These are phyloP conservation scores for Porphyrellus sp. DNA, from an alignment of 1,284 basidiomycete genomes.

Conservation along the genomic window DNA sequence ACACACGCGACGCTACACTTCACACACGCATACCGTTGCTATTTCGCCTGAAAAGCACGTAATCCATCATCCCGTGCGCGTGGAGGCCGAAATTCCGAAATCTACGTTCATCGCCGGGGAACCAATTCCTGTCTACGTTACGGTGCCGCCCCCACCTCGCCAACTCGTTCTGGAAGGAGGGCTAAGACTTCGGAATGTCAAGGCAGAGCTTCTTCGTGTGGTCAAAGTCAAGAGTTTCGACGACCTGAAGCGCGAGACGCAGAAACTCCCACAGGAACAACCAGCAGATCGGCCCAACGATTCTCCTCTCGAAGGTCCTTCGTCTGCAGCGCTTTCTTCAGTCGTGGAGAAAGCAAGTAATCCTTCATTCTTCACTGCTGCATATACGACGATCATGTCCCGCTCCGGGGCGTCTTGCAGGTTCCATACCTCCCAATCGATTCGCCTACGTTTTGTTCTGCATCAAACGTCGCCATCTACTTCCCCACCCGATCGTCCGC, in stretches of 20 bases:
- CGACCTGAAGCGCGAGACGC: constrained; percentile 33
- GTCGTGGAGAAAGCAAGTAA: constrained; percentile 32
- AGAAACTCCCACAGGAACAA: constrained; percentile 25
- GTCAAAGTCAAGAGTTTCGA: constrained; percentile 50
- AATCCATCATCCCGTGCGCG: constrained; percentile 58
- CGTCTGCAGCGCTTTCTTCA: constrained; percentile 20
- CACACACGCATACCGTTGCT: constrained; percentile 54
- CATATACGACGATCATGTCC: constrained; percentile 52
- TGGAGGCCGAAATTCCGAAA: constrained; percentile 69
- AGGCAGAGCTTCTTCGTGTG: constrained; percentile 65
- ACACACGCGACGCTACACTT: constrained; percentile 70
- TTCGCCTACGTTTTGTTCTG: constrained; percentile 69
- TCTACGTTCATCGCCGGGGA: constrained; percentile 66
- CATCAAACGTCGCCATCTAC: constrained; percentile 55
- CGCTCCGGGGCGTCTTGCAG: constrained; percentile 77
- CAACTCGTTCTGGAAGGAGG: constrained; percentile 65
- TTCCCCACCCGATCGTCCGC: constrained; percentile 48
- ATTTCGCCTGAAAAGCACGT: constrained; percentile 56
- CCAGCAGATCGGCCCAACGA: constrained; percentile 4
- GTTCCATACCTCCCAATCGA: constrained; percentile 64
- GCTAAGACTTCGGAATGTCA: constrained; percentile 68
- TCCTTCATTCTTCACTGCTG: constrained; percentile 36
- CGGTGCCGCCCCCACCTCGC: constrained; percentile 63
- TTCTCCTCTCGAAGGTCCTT: constrained; percentile 29
- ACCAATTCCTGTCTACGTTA: constrained; percentile 71